Conservation (phyloP, 2,329 filamentous ascomycete species). For the Clonostachys solani region DNA sequence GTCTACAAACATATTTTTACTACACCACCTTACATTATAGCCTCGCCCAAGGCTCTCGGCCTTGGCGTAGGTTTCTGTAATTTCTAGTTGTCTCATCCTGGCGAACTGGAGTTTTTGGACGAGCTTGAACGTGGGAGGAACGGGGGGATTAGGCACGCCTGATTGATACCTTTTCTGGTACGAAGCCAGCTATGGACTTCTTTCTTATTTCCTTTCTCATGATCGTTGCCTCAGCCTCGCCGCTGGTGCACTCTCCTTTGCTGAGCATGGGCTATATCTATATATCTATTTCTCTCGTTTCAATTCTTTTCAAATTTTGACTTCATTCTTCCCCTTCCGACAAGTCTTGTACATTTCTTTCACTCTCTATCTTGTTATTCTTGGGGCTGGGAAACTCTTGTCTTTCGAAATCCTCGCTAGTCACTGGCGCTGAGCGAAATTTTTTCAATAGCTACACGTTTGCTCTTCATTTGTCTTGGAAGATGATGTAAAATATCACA, state of each 20-base stretch:
- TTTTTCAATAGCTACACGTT: constrained; percentile 3
- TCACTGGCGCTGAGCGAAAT: not conserved
- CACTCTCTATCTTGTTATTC: not conserved
- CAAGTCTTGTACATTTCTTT: not conserved
- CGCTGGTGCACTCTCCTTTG: not conserved
- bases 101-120: too few relatives aligned
- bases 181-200: not conserved
- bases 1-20: constrained; percentile 17
- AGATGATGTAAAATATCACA: constrained; percentile 4
- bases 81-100: too few relatives aligned
- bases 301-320: constrained; percentile 6
- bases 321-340: constrained; percentile 1
- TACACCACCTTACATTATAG: too few relatives aligned
- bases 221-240: not conserved
- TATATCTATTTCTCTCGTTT: constrained; percentile 7
- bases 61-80: too few relatives aligned
- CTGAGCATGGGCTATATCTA: constrained; percentile 5
- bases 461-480: constrained; percentile 4
- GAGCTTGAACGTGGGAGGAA: too few relatives aligned
- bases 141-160: too few relatives aligned
- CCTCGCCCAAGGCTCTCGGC: too few relatives aligned
- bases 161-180: not conserved
- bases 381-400: not conserved
- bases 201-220: constrained; percentile 3
- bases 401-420: not conserved